A percentile compares a stretch with the other conserved stretches of the same genome.
Evolutionary conservation across 257 asterid genomes (phyloP).

Genomic region (Lantana camara): DNA sequence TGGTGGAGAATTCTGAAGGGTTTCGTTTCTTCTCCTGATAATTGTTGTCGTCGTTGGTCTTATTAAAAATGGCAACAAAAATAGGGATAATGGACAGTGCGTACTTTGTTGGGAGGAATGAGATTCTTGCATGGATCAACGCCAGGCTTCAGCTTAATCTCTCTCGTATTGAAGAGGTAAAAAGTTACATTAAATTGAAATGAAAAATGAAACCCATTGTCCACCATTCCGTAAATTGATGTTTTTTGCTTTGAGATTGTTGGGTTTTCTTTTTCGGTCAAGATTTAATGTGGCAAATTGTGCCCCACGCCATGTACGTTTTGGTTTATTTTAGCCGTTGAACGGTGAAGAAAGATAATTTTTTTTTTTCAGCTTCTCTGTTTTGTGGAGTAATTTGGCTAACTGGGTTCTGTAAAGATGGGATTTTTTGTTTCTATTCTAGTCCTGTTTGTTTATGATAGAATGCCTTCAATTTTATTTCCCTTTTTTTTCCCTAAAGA

Average conservation of each 20-base stretch:
- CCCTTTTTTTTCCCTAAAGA: no score
- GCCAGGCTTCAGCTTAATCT: constrained; percentile 86
- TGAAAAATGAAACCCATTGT: background rate
- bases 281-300: constrained; percentile 8
- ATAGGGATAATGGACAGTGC: constrained; percentile 97
- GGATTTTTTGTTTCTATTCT: background rate
- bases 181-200: background rate
- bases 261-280: background rate
- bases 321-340: constrained; percentile 10
- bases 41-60: background rate
- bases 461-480: background rate
- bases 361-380: background rate
- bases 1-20: constrained; percentile 16
- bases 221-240: constrained; percentile 8
- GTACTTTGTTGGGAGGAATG: constrained; percentile 93
- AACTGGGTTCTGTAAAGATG: background rate
- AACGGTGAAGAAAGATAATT: no score
- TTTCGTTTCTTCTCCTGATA: constrained; percentile 17
- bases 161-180: constrained; percentile 87
- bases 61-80: constrained; percentile 64
- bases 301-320: no score
- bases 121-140: constrained; percentile 86
- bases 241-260: background rate
- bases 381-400: constrained; percentile 15
- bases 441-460: background rate